These are phyloP conservation scores for Crotalaria pallida DNA, from an alignment of 306 rosid species.

Conservation along the genomic window DNA sequence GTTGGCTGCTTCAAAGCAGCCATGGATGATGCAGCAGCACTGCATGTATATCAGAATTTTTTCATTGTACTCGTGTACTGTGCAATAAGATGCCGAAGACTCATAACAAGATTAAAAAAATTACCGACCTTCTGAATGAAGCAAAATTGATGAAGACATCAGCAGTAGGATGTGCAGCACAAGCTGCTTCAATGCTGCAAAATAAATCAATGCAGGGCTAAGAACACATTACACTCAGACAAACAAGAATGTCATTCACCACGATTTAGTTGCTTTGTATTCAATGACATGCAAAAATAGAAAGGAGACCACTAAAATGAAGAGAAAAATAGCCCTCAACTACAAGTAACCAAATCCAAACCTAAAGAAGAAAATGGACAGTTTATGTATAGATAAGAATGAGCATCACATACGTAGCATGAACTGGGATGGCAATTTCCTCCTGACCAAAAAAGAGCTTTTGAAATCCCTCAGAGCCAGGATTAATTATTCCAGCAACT, in stretches of 20 bases:
- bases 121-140: conserved; percentile 80
- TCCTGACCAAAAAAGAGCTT: conserved; percentile 97
- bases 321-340: neutral
- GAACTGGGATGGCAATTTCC: conserved; percentile 97
- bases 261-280: conserved; percentile 4
- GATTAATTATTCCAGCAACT: conserved; percentile 96
- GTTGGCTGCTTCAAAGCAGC: conserved; percentile 93
- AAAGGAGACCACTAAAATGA: conserved; percentile 1
- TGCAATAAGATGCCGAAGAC: neutral
- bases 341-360: conserved; percentile 4
- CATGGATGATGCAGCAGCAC: conserved; percentile 97
- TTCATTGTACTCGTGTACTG: neutral
- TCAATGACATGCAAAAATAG: neutral
- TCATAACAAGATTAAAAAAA: conserved; percentile 5
- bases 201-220: conserved; percentile 10
- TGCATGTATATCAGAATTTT: conserved; percentile 29
- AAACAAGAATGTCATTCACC: conserved; percentile 9
- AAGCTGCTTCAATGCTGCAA: conserved; percentile 90
- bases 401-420: conserved; percentile 56
- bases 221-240: conserved; percentile 24
- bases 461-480: conserved; percentile 97
- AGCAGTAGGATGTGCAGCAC: conserved; percentile 97
- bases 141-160: conserved; percentile 99
- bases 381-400: conserved; percentile 6
- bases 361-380: neutral